Percentiles rank a stretch among this genome's conserved stretches.
These are phyloP conservation scores for Eucalyptus sp. DNA, from an alignment of 345 rosid species.

Conservation along the genomic window DNA sequence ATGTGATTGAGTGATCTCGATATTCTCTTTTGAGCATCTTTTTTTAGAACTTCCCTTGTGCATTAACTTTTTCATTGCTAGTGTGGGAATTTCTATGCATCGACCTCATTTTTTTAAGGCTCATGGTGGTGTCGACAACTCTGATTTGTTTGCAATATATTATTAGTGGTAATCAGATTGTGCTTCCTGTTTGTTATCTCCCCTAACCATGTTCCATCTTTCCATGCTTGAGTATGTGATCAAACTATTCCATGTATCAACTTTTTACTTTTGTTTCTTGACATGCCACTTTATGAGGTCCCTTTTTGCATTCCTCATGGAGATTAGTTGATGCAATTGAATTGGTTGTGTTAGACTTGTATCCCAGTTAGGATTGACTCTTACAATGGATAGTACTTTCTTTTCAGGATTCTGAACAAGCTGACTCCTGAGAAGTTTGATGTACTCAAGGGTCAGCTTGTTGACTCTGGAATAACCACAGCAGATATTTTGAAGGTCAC, in stretches of 20 bases:
- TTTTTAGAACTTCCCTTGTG: background rate
- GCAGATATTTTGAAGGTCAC: conserved; percentile 62
- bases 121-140: background rate
- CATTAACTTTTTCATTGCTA: background rate
- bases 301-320: background rate
- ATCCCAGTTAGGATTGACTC: background rate
- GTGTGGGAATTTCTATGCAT: background rate
- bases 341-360: background rate
- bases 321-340: background rate
- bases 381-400: background rate
- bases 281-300: background rate
- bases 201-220: background rate
- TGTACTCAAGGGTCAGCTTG: conserved; percentile 81
- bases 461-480: conserved; percentile 76
- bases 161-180: background rate
- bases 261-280: background rate
- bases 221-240: background rate
- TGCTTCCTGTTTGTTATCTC: background rate
- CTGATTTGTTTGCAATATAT: background rate
- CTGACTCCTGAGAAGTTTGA: conserved; percentile 88
- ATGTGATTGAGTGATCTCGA: background rate
- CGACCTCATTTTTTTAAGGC: background rate
- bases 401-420: conserved; percentile 73
- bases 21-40: background rate
- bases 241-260: background rate